These are phyloP conservation scores for Perkinsus marinus DNA, from an alignment of 169 alveolate genomes.

Conservation along the genomic window DNA sequence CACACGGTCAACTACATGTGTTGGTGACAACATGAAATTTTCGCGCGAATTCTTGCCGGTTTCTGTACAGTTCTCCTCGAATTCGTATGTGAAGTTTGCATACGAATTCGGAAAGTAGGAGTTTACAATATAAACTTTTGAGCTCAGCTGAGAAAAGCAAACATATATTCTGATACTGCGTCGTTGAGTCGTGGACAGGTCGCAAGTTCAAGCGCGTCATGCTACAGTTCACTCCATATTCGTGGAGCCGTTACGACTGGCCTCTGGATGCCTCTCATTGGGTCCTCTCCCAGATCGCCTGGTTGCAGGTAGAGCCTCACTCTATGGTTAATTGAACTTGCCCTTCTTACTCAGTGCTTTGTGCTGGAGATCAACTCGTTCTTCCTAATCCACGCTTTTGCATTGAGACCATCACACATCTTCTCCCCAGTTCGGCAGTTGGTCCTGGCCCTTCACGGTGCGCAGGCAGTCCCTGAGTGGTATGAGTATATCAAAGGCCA, in stretches of 20 bases:
- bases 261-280: slow-evolving; percentile 14
- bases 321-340: too few species aligned
- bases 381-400: slow-evolving; percentile 21
- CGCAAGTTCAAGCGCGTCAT: slow-evolving; percentile 1
- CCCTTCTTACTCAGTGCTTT: not conserved
- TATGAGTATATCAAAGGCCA: slow-evolving; percentile 17
- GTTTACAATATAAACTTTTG: too few species aligned
- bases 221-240: slow-evolving; percentile 15
- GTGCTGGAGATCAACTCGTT: slow-evolving; percentile 23
- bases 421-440: slow-evolving; percentile 8
- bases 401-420: slow-evolving; percentile 16
- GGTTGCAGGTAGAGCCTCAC: not conserved
- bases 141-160: too few species aligned
- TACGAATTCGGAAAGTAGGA: too few species aligned
- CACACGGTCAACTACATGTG: too few species aligned
- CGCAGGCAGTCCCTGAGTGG: slow-evolving; percentile 25
- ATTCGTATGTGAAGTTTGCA: too few species aligned
- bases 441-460: slow-evolving; percentile 11
- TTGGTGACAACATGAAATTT: too few species aligned
- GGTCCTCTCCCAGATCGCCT: not conserved
- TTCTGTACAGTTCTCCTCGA: not conserved
- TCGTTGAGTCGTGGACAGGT: not conserved
- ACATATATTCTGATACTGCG: too few species aligned
- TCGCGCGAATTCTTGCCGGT: slow-evolving; percentile 2
- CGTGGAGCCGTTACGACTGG: slow-evolving; percentile 23